phyloP scores from a whole-genome alignment of 2,329 filamentous ascomycete genomes.

The Ustulina deusta region DNA sequence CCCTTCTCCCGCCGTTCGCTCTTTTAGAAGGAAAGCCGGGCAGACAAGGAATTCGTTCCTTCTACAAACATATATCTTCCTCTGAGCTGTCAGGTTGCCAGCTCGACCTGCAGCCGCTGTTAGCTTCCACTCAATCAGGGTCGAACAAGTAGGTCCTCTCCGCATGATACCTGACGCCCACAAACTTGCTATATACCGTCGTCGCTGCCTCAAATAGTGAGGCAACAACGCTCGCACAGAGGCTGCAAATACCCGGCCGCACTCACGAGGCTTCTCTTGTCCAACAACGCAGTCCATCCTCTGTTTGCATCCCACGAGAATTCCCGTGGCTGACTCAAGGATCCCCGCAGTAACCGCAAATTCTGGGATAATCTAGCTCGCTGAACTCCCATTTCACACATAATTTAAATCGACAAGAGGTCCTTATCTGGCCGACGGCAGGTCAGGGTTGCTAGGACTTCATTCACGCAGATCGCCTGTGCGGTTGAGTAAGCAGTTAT shows the following conservation, averaged over 20 bases:
- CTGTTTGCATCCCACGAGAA: slow-evolving; percentile 37
- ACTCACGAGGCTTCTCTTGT: slow-evolving; percentile 39
- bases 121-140: slow-evolving; percentile 38
- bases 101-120: slow-evolving; percentile 39
- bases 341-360: slow-evolving; percentile 25
- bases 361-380: slow-evolving; percentile 21
- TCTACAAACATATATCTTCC: slow-evolving; percentile 48
- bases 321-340: slow-evolving; percentile 32
- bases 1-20: slow-evolving; percentile 40
- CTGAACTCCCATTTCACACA: slow-evolving; percentile 11
- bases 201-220: slow-evolving; percentile 37
- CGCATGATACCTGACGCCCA: slow-evolving; percentile 35
- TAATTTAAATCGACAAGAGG: slow-evolving; percentile 10
- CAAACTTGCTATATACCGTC: slow-evolving; percentile 32
- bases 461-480: slow-evolving; percentile 5
- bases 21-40: slow-evolving; percentile 38
- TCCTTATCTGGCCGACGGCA: slow-evolving; percentile 3
- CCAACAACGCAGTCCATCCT: slow-evolving; percentile 38
- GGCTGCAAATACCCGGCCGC: slow-evolving; percentile 40
- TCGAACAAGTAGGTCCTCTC: slow-evolving; percentile 42
- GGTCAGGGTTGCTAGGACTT: background rate
- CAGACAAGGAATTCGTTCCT: slow-evolving; percentile 44
- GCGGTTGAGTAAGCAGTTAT: slow-evolving; percentile 16
- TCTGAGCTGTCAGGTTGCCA: slow-evolving; percentile 43
- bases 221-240: slow-evolving; percentile 40